Evolutionary conservation across 164 flowering plant species (phyloP), one percentile per base, ranked within the genome.

Genomic region (Magnolia changhungtana): DNA sequence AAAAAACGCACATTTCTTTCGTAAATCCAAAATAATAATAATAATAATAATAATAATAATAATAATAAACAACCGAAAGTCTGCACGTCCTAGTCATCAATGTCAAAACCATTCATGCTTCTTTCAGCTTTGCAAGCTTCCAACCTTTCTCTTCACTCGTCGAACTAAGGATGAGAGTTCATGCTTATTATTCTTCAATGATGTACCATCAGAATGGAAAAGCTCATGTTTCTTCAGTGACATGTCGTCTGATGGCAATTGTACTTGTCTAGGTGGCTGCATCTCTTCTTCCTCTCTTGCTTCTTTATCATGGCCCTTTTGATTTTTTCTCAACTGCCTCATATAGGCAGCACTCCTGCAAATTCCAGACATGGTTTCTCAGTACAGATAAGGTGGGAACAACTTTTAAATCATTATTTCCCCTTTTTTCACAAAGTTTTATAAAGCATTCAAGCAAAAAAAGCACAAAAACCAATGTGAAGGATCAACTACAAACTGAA

Each of bases 301-400:
- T 24, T 76, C 86, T 59, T 70, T 72, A 7, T 49, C 73, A 8
- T 29, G 79, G 23, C 80, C 84, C 79, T 82, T 88, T 69, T 86
- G 85, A 76, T 83, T 88, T 78, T 80, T 82, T 49, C 84, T 85
- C 59, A 84, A n/a, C 77, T 89, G 94, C 72, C 94, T 86, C 73
- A 80, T 87, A 86, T 89, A 91, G 77, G 90, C 82, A 18, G 94
- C 95, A 81, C 94, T 91, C 94, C 98, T 96, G 92, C 83, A 85
- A 79, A 77, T 16, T 9, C 66, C 71, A 77, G 78, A 82, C 21
- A 55, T 52, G 6, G 24, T 55, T 16, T 24, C 50, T 31, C 10
- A 49, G 20, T 37, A 37, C 63, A 74, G 13, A 23, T 18, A 9
- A 74, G 19, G 51, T 4, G 1, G n/a, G 7, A 70, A 24, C 6